These are phyloP conservation scores for Chrysanthemum makinoi DNA, from an alignment of 129 eudicot species.

Conservation along the genomic window DNA sequence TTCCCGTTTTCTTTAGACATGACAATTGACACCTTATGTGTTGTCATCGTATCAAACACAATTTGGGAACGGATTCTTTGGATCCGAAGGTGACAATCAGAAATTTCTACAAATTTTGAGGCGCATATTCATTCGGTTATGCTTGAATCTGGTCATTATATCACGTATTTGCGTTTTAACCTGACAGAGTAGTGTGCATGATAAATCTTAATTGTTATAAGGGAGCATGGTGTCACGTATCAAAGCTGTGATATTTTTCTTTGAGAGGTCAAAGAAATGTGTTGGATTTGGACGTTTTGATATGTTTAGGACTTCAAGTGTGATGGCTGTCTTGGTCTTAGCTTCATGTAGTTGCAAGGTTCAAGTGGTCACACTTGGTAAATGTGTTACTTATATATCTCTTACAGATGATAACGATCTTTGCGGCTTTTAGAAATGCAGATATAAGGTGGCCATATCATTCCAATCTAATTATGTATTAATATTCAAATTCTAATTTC, in stretches of 20 bases:
- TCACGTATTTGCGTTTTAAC: neutral
- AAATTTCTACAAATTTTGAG: conserved; percentile 55
- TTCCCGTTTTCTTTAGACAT: conserved; percentile 74
- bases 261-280: too few relatives aligned
- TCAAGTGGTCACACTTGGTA: conserved; percentile 62
- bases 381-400: conserved; percentile 35
- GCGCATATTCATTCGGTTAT: neutral
- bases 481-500: conserved; percentile 7
- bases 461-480: conserved; percentile 22
- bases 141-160: neutral
- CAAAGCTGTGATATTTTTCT: too few relatives aligned
- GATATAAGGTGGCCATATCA: conserved; percentile 88
- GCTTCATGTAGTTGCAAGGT: too few relatives aligned
- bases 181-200: neutral
- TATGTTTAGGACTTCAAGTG: neutral
- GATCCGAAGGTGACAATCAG: conserved; percentile 53
- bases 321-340: conserved; percentile 14
- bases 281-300: neutral
- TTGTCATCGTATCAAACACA: conserved; percentile 31
- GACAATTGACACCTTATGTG: conserved; percentile 61
- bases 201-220: too few relatives aligned
- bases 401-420: conserved; percentile 33
- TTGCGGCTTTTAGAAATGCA: conserved; percentile 57
- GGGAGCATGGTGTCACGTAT: too few relatives aligned
- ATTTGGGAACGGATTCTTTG: conserved; percentile 54